A percentile compares a stretch with the other conserved stretches of the same genome.
Evolutionary conservation across 371 early-diverging fungal genomes (phyloP).

Genomic region (Dichotomocladium elegans): DNA sequence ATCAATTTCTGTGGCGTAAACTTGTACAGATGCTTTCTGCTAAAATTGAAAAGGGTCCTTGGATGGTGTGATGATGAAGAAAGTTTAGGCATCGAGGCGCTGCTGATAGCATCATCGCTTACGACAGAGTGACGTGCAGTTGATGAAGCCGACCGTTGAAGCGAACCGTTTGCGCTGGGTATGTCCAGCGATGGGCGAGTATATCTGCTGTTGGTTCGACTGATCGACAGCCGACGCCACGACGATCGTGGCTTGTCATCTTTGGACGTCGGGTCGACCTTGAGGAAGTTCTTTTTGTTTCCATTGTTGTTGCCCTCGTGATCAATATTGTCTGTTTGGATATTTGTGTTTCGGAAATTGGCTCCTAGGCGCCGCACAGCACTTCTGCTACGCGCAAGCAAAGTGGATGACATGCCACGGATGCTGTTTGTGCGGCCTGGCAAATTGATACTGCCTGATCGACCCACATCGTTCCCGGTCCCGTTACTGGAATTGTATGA

Average conservation of each 20-base stretch:
- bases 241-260: conserved; percentile 5
- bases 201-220: neutral
- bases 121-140: too few relatives aligned
- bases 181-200: conserved; percentile 9
- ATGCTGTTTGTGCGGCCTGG: conserved; percentile 5
- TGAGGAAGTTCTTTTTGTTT: conserved; percentile 7
- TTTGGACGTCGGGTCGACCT: neutral
- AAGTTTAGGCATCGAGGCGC: neutral
- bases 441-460: conserved; percentile 6
- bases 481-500: neutral
- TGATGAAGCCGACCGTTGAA: neutral
- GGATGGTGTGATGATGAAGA: conserved; percentile 8
- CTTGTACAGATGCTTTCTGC: conserved; percentile 25
- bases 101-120: neutral
- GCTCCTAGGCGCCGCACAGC: conserved; percentile 16
- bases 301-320: too few relatives aligned
- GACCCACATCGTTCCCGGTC: neutral
- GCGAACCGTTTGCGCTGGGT: neutral
- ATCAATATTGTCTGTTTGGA: too few relatives aligned
- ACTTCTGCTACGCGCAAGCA: conserved; percentile 15
- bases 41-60: conserved; percentile 28
- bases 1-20: conserved; percentile 18
- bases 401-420: conserved; percentile 4
- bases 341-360: conserved; percentile 8
- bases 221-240: conserved; percentile 13